Conservation (phyloP, 345 rosid species). For the Euphorbia pulcherrima region DNA sequence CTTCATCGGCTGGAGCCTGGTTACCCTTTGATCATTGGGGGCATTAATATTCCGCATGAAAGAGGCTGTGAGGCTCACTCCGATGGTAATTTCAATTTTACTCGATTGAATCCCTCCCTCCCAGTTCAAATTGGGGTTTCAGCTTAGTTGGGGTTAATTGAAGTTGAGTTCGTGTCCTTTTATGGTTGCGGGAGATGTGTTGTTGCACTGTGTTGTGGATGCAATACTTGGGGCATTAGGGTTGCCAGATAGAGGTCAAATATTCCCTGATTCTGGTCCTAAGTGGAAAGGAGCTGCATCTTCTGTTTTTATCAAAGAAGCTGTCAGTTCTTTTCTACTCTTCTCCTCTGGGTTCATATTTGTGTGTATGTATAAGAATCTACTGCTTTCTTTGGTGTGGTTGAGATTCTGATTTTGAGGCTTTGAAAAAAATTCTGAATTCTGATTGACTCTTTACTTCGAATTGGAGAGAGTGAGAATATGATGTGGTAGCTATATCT, state of each 20-base stretch:
- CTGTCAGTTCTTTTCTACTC: slow-evolving; percentile 89
- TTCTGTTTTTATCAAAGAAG: slow-evolving; percentile 84
- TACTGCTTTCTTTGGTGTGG: too few species aligned
- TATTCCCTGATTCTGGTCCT: slow-evolving; percentile 89
- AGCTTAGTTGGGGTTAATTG: background rate
- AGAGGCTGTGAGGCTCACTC: slow-evolving; percentile 99
- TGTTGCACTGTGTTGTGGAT: slow-evolving; percentile 97
- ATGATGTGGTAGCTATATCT: background rate
- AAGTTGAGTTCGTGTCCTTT: background rate
- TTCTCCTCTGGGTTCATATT: background rate
- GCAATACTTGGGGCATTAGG: slow-evolving; percentile 95
- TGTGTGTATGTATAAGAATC: too few species aligned
- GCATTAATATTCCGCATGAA: slow-evolving; percentile 85
- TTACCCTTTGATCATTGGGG: slow-evolving; percentile 89
- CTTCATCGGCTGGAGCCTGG: slow-evolving; percentile 92
- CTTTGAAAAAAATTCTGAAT: background rate
- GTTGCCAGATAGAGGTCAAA: slow-evolving; percentile 96
- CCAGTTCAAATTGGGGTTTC: background rate
- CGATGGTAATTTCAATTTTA: slow-evolving; percentile 49
- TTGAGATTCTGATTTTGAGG: too few species aligned
- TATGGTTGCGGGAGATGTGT: slow-evolving; percentile 80
- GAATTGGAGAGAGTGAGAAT: too few species aligned
- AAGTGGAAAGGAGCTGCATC: slow-evolving; percentile 97
- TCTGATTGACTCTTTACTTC: background rate
- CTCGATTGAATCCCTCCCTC: background rate